Conservation (phyloP, 192 early-diverging fungal species). For the Dispira parvispora region DNA sequence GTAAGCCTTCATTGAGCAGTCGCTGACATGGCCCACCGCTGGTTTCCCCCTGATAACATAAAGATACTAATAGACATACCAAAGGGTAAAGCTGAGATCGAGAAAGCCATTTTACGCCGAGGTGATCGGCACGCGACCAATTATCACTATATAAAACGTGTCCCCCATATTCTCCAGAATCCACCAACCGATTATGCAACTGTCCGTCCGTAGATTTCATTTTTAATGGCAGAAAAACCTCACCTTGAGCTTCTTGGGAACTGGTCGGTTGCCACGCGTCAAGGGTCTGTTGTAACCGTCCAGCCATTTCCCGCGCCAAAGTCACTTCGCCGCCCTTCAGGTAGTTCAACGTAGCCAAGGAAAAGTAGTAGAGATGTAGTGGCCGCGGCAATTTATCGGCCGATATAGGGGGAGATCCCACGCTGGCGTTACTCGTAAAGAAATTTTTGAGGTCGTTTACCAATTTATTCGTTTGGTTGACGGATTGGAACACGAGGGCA, state of each 20-base stretch:
- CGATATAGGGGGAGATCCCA: conserved; percentile 3
- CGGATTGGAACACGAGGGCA: conserved; percentile 6
- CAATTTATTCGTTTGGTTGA: background rate
- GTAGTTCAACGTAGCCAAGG: background rate
- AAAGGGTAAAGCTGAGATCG: conserved; percentile 1
- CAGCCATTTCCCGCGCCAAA: background rate
- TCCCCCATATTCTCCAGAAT: background rate
- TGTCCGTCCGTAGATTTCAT: background rate
- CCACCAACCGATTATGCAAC: background rate
- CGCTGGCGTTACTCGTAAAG: background rate
- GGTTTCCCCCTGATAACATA: conserved; percentile 2
- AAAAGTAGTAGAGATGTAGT: conserved; percentile 4
- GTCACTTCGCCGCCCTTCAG: background rate
- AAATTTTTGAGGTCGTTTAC: conserved; percentile 6
- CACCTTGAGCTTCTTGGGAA: background rate
- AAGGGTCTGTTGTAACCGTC: background rate
- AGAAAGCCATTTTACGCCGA: conserved; percentile 1
- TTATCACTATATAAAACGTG: background rate
- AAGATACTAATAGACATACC: background rate
- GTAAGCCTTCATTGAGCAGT: background rate
- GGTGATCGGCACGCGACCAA: background rate
- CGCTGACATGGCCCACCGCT: background rate
- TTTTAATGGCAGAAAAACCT: background rate
- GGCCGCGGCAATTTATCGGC: background rate
- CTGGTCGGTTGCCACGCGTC: conserved; percentile 4